Conservation (phyloP, 2,329 filamentous ascomycete genomes). For the Arthrobotrys megalospora region DNA sequence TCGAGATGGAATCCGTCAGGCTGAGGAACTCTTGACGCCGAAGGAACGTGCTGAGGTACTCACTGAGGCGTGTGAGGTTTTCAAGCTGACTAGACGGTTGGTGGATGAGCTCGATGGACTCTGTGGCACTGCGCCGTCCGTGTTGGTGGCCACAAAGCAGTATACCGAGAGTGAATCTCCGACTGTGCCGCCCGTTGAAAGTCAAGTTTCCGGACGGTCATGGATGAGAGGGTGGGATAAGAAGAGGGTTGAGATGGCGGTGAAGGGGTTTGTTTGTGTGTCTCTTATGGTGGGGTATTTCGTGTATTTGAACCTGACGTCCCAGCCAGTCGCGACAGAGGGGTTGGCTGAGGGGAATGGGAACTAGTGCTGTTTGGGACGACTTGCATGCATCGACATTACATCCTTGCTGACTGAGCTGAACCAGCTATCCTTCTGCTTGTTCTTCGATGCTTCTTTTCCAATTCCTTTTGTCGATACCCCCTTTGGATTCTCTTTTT, state of each 20-base stretch:
- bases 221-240: constrained; percentile 33
- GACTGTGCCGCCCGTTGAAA: constrained; percentile 6
- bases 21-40: constrained; percentile 50
- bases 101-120: constrained; percentile 55
- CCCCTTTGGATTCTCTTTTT: constrained; percentile 23
- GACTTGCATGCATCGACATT: constrained; percentile 17
- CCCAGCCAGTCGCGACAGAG: constrained; percentile 2
- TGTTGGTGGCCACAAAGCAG: constrained; percentile 52
- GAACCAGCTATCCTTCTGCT: background rate
- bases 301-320: constrained; percentile 31
- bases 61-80: constrained; percentile 50
- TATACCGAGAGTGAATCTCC: constrained; percentile 56
- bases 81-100: constrained; percentile 50
- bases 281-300: constrained; percentile 42
- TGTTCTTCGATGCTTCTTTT: background rate
- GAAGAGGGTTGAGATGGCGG: constrained; percentile 36
- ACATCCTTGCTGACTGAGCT: constrained; percentile 5
- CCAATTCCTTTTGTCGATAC: constrained; percentile 32
- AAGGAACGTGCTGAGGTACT: constrained; percentile 48
- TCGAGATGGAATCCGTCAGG: constrained; percentile 41
- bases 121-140: constrained; percentile 38
- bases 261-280: constrained; percentile 42
- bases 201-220: constrained; percentile 8
- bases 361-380: constrained; percentile 24
- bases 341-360: constrained; percentile 6